phyloP scores from a whole-genome alignment of 768 basidiomycete species.

The Xerocomus brunneocitrinus region DNA sequence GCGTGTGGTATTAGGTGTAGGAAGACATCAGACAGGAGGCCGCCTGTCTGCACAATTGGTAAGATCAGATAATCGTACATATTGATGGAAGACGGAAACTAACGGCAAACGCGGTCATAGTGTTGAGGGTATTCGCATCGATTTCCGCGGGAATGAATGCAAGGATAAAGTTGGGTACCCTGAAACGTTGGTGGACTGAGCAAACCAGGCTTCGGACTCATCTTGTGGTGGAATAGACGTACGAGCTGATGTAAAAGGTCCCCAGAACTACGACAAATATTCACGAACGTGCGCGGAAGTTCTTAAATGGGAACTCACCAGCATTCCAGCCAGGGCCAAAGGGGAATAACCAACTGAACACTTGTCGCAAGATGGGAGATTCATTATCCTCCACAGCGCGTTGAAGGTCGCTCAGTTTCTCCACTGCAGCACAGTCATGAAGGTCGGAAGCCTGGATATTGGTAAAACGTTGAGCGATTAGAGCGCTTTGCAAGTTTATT shows the following conservation, averaged over 20 bases:
- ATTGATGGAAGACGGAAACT: conserved; percentile 25
- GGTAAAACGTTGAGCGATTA: conserved; percentile 9
- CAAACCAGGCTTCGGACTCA: conserved; percentile 15
- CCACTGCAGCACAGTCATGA: conserved; percentile 37
- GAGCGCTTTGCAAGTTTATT: background rate
- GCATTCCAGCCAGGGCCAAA: conserved; percentile 91
- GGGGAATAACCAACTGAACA: conserved; percentile 81
- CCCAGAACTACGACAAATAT: conserved; percentile 54
- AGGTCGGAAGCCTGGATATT: conserved; percentile 41
- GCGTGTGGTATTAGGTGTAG: conserved; percentile 88
- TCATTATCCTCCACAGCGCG: conserved; percentile 53
- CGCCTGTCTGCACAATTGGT: conserved; percentile 60
- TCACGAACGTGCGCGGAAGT: conserved; percentile 19
- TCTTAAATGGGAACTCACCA: conserved; percentile 30
- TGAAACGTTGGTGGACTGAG: conserved; percentile 33
- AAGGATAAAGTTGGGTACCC: conserved; percentile 91
- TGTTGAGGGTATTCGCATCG: conserved; percentile 78
- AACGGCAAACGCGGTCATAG: conserved; percentile 92
- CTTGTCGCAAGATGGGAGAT: conserved; percentile 72
- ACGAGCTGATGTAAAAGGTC: conserved; percentile 97
- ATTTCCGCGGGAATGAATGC: conserved; percentile 91
- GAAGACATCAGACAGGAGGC: conserved; percentile 89
- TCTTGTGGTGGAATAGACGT: conserved; percentile 32
- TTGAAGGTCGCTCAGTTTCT: conserved; percentile 56
- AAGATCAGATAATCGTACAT: conserved; percentile 15